These are phyloP conservation scores for Ogataea angusta DNA, from an alignment of 805 yeast species.

Conservation along the genomic window DNA sequence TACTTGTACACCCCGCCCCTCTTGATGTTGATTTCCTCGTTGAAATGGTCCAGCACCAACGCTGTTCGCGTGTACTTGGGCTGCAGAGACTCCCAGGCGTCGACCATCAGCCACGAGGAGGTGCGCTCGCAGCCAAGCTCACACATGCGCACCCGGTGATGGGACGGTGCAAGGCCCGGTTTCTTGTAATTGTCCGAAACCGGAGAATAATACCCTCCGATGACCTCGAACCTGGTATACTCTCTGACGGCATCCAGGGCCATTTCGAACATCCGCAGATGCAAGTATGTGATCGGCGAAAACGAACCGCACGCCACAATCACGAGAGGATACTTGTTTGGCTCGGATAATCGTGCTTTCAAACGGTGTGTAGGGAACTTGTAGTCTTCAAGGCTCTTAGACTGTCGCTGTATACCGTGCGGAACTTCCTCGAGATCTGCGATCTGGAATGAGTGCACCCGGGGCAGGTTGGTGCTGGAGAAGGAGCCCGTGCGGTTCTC, in stretches of 20 bases:
- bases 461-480: slow-evolving; percentile 34
- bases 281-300: slow-evolving; percentile 92
- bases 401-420: slow-evolving; percentile 87
- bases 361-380: slow-evolving; percentile 85
- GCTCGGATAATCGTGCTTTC: slow-evolving; percentile 64
- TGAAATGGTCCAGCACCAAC: slow-evolving; percentile 91
- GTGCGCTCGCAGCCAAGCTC: slow-evolving; percentile 97
- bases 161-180: slow-evolving; percentile 85
- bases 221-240: slow-evolving; percentile 88
- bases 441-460: slow-evolving; percentile 57
- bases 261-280: slow-evolving; percentile 97
- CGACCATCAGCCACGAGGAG: slow-evolving; percentile 97
- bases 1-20: slow-evolving; percentile 75
- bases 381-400: slow-evolving; percentile 64
- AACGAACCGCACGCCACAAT: slow-evolving; percentile 97
- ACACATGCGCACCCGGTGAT: slow-evolving; percentile 95
- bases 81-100: slow-evolving; percentile 97
- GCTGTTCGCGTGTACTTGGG: slow-evolving; percentile 91
- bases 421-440: slow-evolving; percentile 98
- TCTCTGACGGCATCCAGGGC: slow-evolving; percentile 91
- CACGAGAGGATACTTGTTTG: slow-evolving; percentile 82
- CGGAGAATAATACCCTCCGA: slow-evolving; percentile 96
- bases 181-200: slow-evolving; percentile 90
- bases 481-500: slow-evolving; percentile 31
- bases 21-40: slow-evolving; percentile 88